Percentiles rank a stretch among this genome's conserved stretches.
phyloP scores from a whole-genome alignment of 305 asterid species.

The Nicotiana rustica region DNA sequence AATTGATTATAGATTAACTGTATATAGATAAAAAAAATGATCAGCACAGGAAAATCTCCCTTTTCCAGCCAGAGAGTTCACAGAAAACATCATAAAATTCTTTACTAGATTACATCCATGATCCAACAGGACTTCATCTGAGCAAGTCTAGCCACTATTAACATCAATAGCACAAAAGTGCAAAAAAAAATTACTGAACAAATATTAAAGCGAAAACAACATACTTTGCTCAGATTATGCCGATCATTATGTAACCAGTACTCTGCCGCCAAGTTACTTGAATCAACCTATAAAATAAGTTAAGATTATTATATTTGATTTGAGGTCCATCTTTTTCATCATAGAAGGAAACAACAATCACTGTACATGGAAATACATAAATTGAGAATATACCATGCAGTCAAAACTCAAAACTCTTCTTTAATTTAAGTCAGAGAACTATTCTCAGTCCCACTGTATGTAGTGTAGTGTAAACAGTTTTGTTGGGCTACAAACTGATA shows the following conservation, averaged over 20 bases:
- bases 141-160: background rate
- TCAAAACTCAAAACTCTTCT: background rate
- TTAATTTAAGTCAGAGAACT: background rate
- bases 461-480: no score
- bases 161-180: conserved; percentile 13
- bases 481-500: no score
- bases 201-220: conserved; percentile 44
- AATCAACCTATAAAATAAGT: conserved; percentile 75
- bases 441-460: no score
- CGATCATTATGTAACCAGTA: conserved; percentile 83
- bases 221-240: conserved; percentile 69
- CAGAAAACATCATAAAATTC: background rate
- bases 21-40: background rate
- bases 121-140: background rate
- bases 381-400: background rate
- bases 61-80: background rate
- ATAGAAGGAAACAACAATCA: background rate
- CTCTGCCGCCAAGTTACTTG: conserved; percentile 83
- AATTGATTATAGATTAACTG: no score
- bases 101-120: background rate
- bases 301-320: background rate
- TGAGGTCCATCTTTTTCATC: background rate
- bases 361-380: background rate
- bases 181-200: background rate
- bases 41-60: background rate